Conservation (phyloP, 2,329 filamentous ascomycete genomes). For the Tolypocladium nubicola region DNA sequence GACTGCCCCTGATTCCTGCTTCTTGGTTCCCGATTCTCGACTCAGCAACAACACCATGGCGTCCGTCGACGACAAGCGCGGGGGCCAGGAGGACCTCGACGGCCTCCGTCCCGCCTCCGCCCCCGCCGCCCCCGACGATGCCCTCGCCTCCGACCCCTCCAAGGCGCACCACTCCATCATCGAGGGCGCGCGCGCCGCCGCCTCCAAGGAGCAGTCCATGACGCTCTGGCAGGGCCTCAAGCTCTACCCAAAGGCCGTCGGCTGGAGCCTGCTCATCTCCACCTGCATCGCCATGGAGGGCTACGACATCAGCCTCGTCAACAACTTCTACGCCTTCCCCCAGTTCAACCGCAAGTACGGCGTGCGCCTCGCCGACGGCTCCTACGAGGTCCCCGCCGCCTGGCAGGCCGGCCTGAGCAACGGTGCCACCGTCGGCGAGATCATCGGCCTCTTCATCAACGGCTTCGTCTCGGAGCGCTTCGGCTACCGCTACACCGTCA, state of each 20-base stretch:
- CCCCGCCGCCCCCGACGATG: slow-evolving; percentile 7
- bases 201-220: slow-evolving; percentile 58
- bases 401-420: slow-evolving; percentile 56
- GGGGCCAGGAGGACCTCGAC: not conserved
- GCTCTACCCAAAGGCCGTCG: slow-evolving; percentile 78
- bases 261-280: slow-evolving; percentile 78
- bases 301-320: slow-evolving; percentile 72
- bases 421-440: slow-evolving; percentile 37
- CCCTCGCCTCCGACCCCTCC: slow-evolving; percentile 7
- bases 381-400: slow-evolving; percentile 44
- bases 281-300: slow-evolving; percentile 89
- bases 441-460: slow-evolving; percentile 56
- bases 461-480: slow-evolving; percentile 57
- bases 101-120: slow-evolving; percentile 6
- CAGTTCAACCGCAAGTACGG: slow-evolving; percentile 51
- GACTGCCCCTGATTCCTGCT: not conserved
- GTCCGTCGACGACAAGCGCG: not conserved
- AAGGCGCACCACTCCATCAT: slow-evolving; percentile 19
- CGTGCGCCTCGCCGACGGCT: slow-evolving; percentile 30
- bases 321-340: slow-evolving; percentile 61
- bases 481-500: slow-evolving; percentile 56
- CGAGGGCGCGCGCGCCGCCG: slow-evolving; percentile 29
- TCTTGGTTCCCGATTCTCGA: not conserved
- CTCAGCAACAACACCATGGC: not conserved
- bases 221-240: slow-evolving; percentile 64